Evolutionary conservation across 225 moss, liverwort and hornwort genomes (phyloP), one percentile per base, ranked within the genome.

Genomic region (Anthoceros angustus): DNA sequence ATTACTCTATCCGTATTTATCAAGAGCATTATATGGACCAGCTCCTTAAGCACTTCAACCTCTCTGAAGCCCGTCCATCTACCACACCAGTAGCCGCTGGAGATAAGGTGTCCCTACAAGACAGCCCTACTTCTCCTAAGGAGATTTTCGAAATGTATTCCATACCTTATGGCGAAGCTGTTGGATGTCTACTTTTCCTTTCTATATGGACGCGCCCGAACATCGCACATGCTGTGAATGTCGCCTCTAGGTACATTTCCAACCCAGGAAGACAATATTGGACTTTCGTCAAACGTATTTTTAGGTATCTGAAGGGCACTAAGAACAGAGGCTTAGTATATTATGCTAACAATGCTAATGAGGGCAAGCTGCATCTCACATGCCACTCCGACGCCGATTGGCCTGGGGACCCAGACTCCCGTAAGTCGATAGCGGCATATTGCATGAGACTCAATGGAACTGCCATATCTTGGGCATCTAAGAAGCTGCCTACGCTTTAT

Each of bases 91-190:
- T 48, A 12, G 46, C 46, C 2, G 46, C 18, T 12, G 3, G 5
- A 18, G 46, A 12, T 48, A 48, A 48, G 5, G 12, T 48, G 46
- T 48, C 5, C 1, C 12, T 18, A 12, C 14, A 12, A 48, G 5
- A 48, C 5, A 12, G 18, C 2, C 46, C 46, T 12, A 48, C 46
- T 1, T 48, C 46, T 48, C 2, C 25, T 8, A 65, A 65, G 41
- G 65, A 65, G 2, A 3, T 5, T 5, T n/a, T 18, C 10, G 65
- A 65, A 12, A 65, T 65, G 65, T 8, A 3, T 8, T 18, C 25
- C 1, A n/a, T 65, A 18, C 65, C 65, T 5, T 65, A 65, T 40
- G 25, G 65, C 2, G 65, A 65, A 40, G 65, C 8, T 65, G 65
- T 65, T 40, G 65, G 65, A 8, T 24, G 65, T 10, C 41, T 65